Evolutionary conservation across 176 grass and related monocot genomes (phyloP).

Genomic region (Panicum miliaceum): DNA sequence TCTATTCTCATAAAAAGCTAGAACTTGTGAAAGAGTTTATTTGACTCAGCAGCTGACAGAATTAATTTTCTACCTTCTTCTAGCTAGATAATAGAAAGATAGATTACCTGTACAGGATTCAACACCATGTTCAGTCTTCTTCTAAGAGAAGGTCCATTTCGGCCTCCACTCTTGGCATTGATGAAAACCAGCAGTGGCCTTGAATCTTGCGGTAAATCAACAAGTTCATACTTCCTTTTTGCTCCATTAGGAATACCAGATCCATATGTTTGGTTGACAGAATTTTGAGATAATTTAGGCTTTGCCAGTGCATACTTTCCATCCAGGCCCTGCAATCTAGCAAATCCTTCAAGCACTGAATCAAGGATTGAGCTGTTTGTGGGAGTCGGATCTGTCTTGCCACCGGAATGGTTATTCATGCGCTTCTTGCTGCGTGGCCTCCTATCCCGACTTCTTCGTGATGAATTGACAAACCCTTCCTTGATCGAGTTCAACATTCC

Average conservation of each 20-base stretch:
- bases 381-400: constrained; percentile 38
- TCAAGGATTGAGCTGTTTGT: constrained; percentile 50
- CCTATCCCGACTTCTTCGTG: constrained; percentile 54
- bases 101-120: constrained; percentile 87
- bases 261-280: constrained; percentile 45
- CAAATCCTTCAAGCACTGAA: constrained; percentile 56
- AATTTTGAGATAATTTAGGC: constrained; percentile 47
- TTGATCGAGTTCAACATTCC: constrained; percentile 69
- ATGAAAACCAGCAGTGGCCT: constrained; percentile 95
- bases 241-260: constrained; percentile 27
- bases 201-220: constrained; percentile 68
- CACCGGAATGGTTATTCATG: constrained; percentile 44
- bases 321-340: constrained; percentile 53
- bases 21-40: not conserved
- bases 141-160: constrained; percentile 73
- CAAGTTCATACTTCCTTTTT: constrained; percentile 64
- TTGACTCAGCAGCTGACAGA: constrained; percentile 17
- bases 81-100: not conserved
- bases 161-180: constrained; percentile 88
- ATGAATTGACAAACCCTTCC: constrained; percentile 51
- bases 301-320: constrained; percentile 55
- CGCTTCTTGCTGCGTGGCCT: constrained; percentile 59
- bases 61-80: not conserved
- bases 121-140: constrained; percentile 88
- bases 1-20: not conserved